phyloP scores from a whole-genome alignment of 257 asterid genomes.

The Ophiorrhiza pumila region DNA sequence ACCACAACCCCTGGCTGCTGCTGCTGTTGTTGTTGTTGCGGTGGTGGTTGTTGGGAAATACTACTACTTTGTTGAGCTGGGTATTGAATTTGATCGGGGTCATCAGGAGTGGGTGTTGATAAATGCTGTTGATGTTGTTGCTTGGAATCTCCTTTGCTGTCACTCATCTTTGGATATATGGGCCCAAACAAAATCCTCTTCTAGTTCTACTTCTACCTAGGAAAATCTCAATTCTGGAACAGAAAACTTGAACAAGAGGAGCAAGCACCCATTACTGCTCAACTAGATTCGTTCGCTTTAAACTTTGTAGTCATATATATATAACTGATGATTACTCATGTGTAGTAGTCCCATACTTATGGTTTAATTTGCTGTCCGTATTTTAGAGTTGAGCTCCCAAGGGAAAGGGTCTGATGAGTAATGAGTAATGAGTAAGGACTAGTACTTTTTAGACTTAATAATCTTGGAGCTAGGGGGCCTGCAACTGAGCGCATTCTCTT shows the following conservation, averaged over 20 bases:
- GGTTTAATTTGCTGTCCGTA: not conserved
- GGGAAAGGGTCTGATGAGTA: not conserved
- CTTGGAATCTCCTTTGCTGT: slow-evolving; percentile 36
- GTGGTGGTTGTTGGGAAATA: slow-evolving; percentile 18
- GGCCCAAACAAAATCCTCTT: not conserved
- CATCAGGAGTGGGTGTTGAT: slow-evolving; percentile 30
- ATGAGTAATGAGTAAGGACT: not conserved
- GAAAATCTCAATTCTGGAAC: not conserved
- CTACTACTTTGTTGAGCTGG: slow-evolving; percentile 12
- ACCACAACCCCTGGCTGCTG: slow-evolving; percentile 13
- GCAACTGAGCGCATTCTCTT: slow-evolving; percentile 19
- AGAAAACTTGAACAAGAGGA: slow-evolving; percentile 12
- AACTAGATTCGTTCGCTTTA: slow-evolving; percentile 17
- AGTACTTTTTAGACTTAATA: slow-evolving; percentile 1
- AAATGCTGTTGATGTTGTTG: slow-evolving; percentile 28
- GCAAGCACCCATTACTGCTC: slow-evolving; percentile 26
- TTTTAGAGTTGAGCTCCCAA: not conserved
- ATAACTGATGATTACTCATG: too few species aligned
- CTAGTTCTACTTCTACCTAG: not conserved
- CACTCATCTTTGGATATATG: slow-evolving; percentile 28
- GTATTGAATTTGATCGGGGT: slow-evolving; percentile 23
- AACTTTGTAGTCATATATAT: not conserved
- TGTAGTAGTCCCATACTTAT: not conserved
- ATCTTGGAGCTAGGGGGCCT: not conserved
- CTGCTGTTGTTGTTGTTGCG: slow-evolving; percentile 12